Conservation (phyloP, 2,329 filamentous ascomycete species). For the Claviceps sp. region DNA sequence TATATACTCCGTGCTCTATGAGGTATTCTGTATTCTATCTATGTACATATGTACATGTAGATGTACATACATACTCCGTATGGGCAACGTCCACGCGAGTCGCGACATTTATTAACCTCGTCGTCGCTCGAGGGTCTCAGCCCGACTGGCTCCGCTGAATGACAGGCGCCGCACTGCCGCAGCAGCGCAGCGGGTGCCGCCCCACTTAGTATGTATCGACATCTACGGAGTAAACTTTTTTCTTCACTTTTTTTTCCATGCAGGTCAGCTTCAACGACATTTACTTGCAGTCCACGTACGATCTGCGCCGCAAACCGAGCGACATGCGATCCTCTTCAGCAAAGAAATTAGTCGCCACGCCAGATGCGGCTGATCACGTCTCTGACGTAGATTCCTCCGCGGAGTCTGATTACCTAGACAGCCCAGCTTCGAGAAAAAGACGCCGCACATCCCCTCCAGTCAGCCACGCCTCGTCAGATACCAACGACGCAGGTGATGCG, state of each 20-base stretch:
- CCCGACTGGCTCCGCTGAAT: too few species aligned
- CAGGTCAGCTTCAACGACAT: background rate
- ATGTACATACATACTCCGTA: too few species aligned
- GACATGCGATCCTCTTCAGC: background rate
- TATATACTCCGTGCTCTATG: too few species aligned
- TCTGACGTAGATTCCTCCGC: conserved; percentile 15
- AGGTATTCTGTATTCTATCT: too few species aligned
- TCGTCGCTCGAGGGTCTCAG: too few species aligned
- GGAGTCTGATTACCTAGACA: conserved; percentile 38
- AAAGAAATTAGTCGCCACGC: background rate
- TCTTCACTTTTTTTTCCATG: background rate
- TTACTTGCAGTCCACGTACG: background rate
- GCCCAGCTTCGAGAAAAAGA: conserved; percentile 29
- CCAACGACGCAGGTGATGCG: conserved; percentile 12
- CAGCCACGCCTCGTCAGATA: conserved; percentile 12
- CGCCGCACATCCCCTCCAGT: conserved; percentile 24
- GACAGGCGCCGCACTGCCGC: too few species aligned
- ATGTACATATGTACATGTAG: too few species aligned
- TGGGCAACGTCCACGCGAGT: too few species aligned
- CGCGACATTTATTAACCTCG: too few species aligned
- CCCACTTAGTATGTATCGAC: conserved; percentile 1
- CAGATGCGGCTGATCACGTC: background rate
- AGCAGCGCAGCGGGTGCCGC: background rate
- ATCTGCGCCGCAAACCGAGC: background rate
- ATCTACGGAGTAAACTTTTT: background rate